These are phyloP conservation scores for Dactylonectria macrodidyma DNA, from an alignment of 2,329 filamentous ascomycete species.

Conservation along the genomic window DNA sequence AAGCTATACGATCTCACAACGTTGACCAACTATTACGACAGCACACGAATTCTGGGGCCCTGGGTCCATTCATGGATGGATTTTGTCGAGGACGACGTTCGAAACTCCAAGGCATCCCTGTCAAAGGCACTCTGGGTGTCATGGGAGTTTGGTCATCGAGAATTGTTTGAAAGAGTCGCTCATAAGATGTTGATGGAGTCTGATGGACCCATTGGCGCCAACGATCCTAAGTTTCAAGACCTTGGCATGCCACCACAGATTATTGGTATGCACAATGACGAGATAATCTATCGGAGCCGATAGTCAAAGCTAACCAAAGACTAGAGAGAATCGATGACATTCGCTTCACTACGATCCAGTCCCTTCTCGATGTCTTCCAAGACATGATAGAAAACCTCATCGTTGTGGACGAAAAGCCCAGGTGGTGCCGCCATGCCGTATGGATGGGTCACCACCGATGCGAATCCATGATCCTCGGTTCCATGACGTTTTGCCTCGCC, in stretches of 20 bases:
- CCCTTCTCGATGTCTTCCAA: constrained; percentile 44
- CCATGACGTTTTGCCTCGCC: constrained; percentile 53
- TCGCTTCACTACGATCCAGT: constrained; percentile 31
- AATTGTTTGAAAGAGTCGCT: constrained; percentile 41
- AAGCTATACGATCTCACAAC: constrained; percentile 48
- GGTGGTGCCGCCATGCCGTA: constrained; percentile 52
- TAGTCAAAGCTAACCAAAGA: neutral
- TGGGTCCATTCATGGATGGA: constrained; percentile 46
- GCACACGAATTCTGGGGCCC: constrained; percentile 43
- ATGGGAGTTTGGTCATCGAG: constrained; percentile 50
- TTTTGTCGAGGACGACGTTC: constrained; percentile 30
- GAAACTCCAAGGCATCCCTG: constrained; percentile 34
- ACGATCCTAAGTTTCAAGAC: constrained; percentile 36
- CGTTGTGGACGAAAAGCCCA: constrained; percentile 49
- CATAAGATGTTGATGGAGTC: constrained; percentile 43
- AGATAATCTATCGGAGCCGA: no score
- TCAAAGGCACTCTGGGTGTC: constrained; percentile 50
- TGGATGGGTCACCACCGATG: constrained; percentile 54
- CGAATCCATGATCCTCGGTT: constrained; percentile 56
- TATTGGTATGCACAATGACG: constrained; percentile 23
- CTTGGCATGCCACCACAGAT: constrained; percentile 32
- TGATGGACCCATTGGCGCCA: constrained; percentile 20
- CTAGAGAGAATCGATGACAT: constrained; percentile 42
- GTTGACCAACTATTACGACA: constrained; percentile 51
- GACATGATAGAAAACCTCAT: constrained; percentile 46